Conservation (phyloP, 1,284 basidiomycete species). For the Cerrena zonata region DNA sequence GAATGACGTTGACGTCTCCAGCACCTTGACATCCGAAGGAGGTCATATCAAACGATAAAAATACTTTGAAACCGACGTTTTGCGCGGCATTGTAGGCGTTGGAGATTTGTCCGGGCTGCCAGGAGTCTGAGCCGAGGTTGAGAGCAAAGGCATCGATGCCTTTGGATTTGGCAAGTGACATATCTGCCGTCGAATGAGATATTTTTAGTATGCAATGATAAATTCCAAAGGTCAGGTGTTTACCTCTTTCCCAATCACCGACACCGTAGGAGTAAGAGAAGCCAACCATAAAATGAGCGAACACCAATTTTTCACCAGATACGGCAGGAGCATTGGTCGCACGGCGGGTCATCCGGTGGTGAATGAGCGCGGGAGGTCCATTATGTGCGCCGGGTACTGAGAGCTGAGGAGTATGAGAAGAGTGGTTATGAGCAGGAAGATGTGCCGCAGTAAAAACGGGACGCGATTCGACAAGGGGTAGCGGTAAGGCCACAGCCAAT, state of each 20-base stretch:
- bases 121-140: constrained; percentile 42
- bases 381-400: not conserved
- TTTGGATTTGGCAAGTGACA: constrained; percentile 33
- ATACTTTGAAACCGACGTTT: constrained; percentile 41
- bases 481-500: not conserved
- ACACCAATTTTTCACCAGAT: constrained; percentile 13
- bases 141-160: constrained; percentile 41
- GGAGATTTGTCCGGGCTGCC: constrained; percentile 42
- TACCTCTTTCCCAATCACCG: constrained; percentile 33
- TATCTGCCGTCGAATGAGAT: too few relatives aligned
- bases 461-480: not conserved
- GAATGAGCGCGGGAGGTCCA: too few relatives aligned
- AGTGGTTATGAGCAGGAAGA: not conserved
- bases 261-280: constrained; percentile 34
- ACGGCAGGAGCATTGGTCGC: not conserved
- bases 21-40: constrained; percentile 35
- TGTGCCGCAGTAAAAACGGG: not conserved
- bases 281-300: constrained; percentile 36
- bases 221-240: constrained; percentile 7
- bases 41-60: constrained; percentile 56
- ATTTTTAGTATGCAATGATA: too few relatives aligned
- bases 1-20: constrained; percentile 33
- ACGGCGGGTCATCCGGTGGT: too few relatives aligned
- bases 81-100: constrained; percentile 35
- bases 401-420: not conserved